These are phyloP conservation scores for Trichophyton mentagrophytes DNA, from an alignment of 2,329 filamentous ascomycete species.

Conservation along the genomic window DNA sequence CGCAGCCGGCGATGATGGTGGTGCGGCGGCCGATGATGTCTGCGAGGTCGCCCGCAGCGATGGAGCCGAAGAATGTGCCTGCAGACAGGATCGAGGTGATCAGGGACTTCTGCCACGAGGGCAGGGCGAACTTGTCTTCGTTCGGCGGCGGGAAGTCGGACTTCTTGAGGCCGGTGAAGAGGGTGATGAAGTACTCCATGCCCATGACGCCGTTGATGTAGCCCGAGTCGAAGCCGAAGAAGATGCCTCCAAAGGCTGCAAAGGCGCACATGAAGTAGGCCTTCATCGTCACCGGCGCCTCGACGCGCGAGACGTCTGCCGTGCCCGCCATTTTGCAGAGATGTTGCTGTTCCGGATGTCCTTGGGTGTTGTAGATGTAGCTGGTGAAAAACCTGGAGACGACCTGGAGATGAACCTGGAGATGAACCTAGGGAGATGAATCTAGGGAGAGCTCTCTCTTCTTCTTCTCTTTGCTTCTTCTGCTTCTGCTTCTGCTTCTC, in stretches of 20 bases:
- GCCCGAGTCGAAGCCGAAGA: conserved; percentile 48
- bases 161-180: conserved; percentile 16
- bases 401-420: neutral
- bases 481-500: no score
- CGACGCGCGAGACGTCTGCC: conserved; percentile 42
- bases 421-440: neutral
- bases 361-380: neutral
- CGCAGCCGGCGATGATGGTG: conserved; percentile 59
- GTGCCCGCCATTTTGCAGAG: conserved; percentile 23
- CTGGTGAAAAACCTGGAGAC: neutral
- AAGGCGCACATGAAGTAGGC: conserved; percentile 50
- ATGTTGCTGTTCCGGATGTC: neutral
- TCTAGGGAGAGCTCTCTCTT: no score
- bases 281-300: conserved; percentile 46
- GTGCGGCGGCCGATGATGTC: conserved; percentile 54
- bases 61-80: conserved; percentile 65
- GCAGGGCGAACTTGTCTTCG: conserved; percentile 27
- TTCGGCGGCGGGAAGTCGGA: conserved; percentile 15
- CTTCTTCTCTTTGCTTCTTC: no score
- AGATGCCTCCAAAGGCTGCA: conserved; percentile 48
- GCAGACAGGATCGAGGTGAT: conserved; percentile 67
- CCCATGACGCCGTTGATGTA: conserved; percentile 43
- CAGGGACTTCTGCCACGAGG: conserved; percentile 42
- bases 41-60: conserved; percentile 64
- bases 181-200: conserved; percentile 36